A percentile compares a stretch with the other conserved stretches of the same genome.
Evolutionary conservation across 805 yeast species (phyloP).

Genomic region (Metschnikowia aberdeeniae): DNA sequence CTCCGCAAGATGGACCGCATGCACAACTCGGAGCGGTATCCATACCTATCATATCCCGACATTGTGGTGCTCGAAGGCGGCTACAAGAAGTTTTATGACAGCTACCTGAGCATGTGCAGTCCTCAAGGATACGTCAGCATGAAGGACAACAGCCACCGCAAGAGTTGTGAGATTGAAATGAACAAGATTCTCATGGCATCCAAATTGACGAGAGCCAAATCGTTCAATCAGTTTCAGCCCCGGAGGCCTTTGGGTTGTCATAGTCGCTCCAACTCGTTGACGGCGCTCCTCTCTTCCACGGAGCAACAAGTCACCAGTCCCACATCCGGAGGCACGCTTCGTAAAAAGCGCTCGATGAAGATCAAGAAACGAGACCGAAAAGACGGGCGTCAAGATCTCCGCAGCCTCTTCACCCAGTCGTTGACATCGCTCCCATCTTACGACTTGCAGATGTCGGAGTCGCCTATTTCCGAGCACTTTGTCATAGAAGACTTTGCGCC

Average conservation of each 20-base stretch:
- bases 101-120: slow-evolving; percentile 53
- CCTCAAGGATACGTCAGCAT: slow-evolving; percentile 84
- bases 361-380: slow-evolving; percentile 15
- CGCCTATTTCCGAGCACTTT: slow-evolving; percentile 8
- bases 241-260: slow-evolving; percentile 10
- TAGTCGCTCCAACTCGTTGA: slow-evolving; percentile 15
- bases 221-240: slow-evolving; percentile 27
- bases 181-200: slow-evolving; percentile 41
- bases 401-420: slow-evolving; percentile 11
- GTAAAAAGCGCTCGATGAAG: slow-evolving; percentile 12
- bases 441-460: slow-evolving; percentile 8
- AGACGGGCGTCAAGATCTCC: neutral
- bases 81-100: slow-evolving; percentile 70
- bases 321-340: slow-evolving; percentile 7
- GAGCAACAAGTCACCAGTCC: slow-evolving; percentile 5
- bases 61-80: slow-evolving; percentile 89
- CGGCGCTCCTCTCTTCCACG: slow-evolving; percentile 11
- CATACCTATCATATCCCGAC: slow-evolving; percentile 82
- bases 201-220: slow-evolving; percentile 39
- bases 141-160: slow-evolving; percentile 46
- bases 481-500: slow-evolving; percentile 17
- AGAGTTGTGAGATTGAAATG: slow-evolving; percentile 44
- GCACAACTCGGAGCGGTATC: slow-evolving; percentile 70
- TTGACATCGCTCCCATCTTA: slow-evolving; percentile 6
- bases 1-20: slow-evolving; percentile 79